Base-by-base conservation (phyloP, 2,329 filamentous ascomycete genomes). In the Lecanicillium sp. region DNA sequence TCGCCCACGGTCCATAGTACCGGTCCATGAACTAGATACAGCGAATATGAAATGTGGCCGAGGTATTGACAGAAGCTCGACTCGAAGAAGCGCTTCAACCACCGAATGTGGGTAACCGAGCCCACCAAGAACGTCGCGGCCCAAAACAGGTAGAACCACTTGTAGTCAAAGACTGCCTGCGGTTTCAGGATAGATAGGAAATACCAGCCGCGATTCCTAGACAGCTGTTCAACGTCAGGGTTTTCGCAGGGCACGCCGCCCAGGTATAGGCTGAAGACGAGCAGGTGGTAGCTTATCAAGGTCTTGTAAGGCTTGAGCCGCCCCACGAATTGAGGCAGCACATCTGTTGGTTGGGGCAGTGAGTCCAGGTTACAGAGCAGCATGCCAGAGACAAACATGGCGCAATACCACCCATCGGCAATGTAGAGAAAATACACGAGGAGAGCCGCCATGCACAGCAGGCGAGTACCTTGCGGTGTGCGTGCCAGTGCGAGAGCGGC, bases 61-160 rank as follows among this genome's bases (percentile, higher is more conserved):
- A 83, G 64, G 44, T 79, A 79, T 50, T 79, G 78, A 49, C 70
- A 74, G 49, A 78, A 70, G 5, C 61, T 60, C 1, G 61, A 63
- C 53, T 79, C 77, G 48, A 82, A 81, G 50, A 80, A 75, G 3
- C 57, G 45, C 55, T 70, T 73, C 13, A 81, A 61, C 68, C 68
- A 73, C 4, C 58, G 49, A n/a, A 84, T 66, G n/a, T 72, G 72
- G 6, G 74, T 72, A 3, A 76, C 60, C 1, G 70, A 65, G 1
- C 71, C 61, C 1, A 85, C 69, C 1, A 80, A 53, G 37, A 79
- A 65, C 17, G 65, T 61, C 1, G 79, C 68, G 1, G 77, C 78
- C 62, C 69, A 75, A 52, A 79, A 79, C 3, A 83, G 66, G 52
- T 70, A 83, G 57, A 82, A 82, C 77, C 77, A 83, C 55, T 82